These are phyloP conservation scores for Thymus mandschuricus DNA, from an alignment of 257 asterid species.

Conservation along the genomic window DNA sequence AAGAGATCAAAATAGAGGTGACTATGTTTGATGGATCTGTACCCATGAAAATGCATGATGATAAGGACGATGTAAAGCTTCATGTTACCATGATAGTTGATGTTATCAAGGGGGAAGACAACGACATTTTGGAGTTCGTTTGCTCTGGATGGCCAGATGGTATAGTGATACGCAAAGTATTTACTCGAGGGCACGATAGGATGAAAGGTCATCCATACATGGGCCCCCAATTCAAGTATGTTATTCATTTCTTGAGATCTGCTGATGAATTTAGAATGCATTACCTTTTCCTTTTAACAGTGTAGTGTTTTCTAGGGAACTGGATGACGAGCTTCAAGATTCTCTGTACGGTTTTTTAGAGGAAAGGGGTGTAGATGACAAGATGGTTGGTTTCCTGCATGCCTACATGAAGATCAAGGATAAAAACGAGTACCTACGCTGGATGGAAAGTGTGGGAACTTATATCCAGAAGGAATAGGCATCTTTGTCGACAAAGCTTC, in stretches of 20 bases:
- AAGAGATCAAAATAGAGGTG: slow-evolving; percentile 86
- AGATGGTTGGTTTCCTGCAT: slow-evolving; percentile 73
- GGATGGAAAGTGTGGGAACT: slow-evolving; percentile 68
- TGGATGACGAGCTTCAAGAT: slow-evolving; percentile 76
- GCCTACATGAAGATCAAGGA: slow-evolving; percentile 70
- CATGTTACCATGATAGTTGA: slow-evolving; percentile 63
- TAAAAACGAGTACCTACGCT: slow-evolving; percentile 71
- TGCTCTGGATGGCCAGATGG: slow-evolving; percentile 88
- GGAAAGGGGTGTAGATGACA: slow-evolving; percentile 75
- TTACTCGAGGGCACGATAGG: slow-evolving; percentile 47
- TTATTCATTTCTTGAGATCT: slow-evolving; percentile 19
- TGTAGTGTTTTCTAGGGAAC: slow-evolving; percentile 57
- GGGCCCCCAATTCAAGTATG: slow-evolving; percentile 83
- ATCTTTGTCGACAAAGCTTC: background rate
- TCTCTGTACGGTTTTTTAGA: slow-evolving; percentile 79
- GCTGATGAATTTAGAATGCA: background rate
- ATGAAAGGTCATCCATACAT: slow-evolving; percentile 40
- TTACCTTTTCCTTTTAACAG: background rate
- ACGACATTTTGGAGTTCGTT: slow-evolving; percentile 63
- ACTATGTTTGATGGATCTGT: slow-evolving; percentile 84
- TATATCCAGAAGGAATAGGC: slow-evolving; percentile 57
- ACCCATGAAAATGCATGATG: slow-evolving; percentile 57
- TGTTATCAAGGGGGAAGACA: slow-evolving; percentile 64
- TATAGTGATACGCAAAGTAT: slow-evolving; percentile 65
- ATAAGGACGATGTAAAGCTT: slow-evolving; percentile 58